Conservation (phyloP, 2,329 filamentous ascomycete genomes). For the Chlorencoelia australis region DNA sequence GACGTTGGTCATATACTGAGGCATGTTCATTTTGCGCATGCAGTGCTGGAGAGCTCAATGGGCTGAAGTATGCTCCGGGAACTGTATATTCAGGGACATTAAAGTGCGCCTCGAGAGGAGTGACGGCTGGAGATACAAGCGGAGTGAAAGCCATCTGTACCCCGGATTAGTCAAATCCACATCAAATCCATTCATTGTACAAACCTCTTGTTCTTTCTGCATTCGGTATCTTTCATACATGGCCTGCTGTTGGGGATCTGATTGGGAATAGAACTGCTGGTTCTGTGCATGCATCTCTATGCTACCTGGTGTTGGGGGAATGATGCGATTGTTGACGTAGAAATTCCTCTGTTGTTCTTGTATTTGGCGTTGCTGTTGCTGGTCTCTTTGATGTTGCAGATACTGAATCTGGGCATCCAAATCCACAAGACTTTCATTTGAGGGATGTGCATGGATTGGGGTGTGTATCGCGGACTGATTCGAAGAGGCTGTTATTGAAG, state of each 20-base stretch:
- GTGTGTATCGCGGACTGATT: conserved; percentile 35
- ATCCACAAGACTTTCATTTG: conserved; percentile 44
- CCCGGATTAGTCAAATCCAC: background rate
- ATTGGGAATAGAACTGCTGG: conserved; percentile 48
- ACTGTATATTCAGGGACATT: conserved; percentile 41
- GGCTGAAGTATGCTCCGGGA: conserved; percentile 69
- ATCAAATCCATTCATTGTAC: conserved; percentile 21
- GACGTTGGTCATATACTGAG: conserved; percentile 29
- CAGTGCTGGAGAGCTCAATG: conserved; percentile 69
- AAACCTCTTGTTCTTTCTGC: conserved; percentile 57
- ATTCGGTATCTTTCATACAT: conserved; percentile 53
- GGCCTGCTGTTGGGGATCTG: conserved; percentile 43
- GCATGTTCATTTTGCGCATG: conserved; percentile 56
- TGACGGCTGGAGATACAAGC: conserved; percentile 74
- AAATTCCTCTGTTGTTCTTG: conserved; percentile 43
- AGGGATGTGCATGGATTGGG: conserved; percentile 33
- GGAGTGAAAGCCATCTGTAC: conserved; percentile 65
- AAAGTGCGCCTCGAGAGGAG: conserved; percentile 65
- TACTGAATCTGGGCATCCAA: conserved; percentile 58
- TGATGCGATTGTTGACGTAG: conserved; percentile 47
- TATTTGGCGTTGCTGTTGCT: conserved; percentile 38
- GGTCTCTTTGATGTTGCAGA: conserved; percentile 51
- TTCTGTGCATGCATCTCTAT: conserved; percentile 58
- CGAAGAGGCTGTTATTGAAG: conserved; percentile 36
- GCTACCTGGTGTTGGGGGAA: conserved; percentile 74